Base-by-base conservation (phyloP, 305 asterid genomes). In the Caryopteris hybrid region DNA sequence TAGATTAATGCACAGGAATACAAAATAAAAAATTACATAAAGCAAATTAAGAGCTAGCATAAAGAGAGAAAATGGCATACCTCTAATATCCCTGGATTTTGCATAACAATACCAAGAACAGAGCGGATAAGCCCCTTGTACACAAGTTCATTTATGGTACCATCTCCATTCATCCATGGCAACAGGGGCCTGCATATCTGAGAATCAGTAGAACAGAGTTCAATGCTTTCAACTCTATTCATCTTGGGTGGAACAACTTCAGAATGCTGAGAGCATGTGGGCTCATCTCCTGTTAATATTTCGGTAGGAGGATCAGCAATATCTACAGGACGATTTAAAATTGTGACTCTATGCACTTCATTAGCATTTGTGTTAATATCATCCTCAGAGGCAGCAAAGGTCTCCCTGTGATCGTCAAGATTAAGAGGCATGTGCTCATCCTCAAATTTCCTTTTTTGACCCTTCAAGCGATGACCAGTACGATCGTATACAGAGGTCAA, bases 91-190 rank as follows among this genome's bases (percentile, higher is more conserved):
- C 96, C 99, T 18, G 99, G 97, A 81, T 89, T 86, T 82, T 89
- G 96, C 96, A 94, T 79, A 74, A 91, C 88, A 34, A 94, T 75
- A 67, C 95, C 87, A 68, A 94, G 91, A 76, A 89, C 78, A 60
- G 92, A 86, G 52, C 96, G 87, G 53, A 78, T 74, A 71, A 94
- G 96, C 74, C 99, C 91, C 76, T 85, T 87, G 89, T 89, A 91
- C 39, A 94, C 88, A 76, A 58, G 81, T 70, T 87, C 88, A 75
- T 94, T 94, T 59, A 79, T 9, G 23, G 93, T 83, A 77, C 98
- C 95, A 80, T 94, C 96, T 41, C 96, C 98, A 71, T 94, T 89
- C 68, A 85, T 76, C 99, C 97, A 94, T 29, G 96, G 95, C 73
- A 94, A 72, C 71, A 89, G 81, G 56, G 91, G 95, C 75, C 82